These are phyloP conservation scores for Hypoxylon subgilvum DNA, from an alignment of 495 filamentous ascomycete species.

Conservation along the genomic window DNA sequence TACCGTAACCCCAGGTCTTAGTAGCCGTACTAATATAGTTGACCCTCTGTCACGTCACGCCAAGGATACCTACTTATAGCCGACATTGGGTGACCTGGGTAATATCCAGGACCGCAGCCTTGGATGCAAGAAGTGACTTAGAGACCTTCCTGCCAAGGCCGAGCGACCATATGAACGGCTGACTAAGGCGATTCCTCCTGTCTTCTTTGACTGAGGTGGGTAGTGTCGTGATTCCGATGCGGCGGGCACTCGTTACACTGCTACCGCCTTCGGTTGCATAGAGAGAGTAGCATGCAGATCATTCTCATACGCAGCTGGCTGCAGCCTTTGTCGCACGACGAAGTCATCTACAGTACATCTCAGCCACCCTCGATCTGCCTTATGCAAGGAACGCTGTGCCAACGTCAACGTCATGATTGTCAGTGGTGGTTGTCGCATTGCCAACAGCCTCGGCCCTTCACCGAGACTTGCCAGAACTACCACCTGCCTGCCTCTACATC, in stretches of 20 bases:
- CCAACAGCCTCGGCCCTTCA: slow-evolving; percentile 4
- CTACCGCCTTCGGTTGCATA: neutral
- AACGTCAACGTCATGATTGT: slow-evolving; percentile 17
- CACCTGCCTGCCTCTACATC: neutral
- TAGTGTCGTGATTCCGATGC: slow-evolving; percentile 13
- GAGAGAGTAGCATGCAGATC: slow-evolving; percentile 13
- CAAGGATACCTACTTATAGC: slow-evolving; percentile 6
- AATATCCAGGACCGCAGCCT: slow-evolving; percentile 2
- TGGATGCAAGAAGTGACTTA: slow-evolving; percentile 1
- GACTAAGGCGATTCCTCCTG: slow-evolving; percentile 3
- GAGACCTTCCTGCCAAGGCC: slow-evolving; percentile 7
- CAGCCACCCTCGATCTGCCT: slow-evolving; percentile 32
- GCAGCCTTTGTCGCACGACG: slow-evolving; percentile 2
- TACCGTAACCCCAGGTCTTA: slow-evolving; percentile 11
- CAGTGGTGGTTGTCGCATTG: slow-evolving; percentile 13
- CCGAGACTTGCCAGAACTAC: neutral
- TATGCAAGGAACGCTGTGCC: slow-evolving; percentile 23
- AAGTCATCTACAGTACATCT: slow-evolving; percentile 12
- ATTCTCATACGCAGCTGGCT: slow-evolving; percentile 8
- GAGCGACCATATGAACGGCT: neutral
- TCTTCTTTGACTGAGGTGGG: too few species aligned
- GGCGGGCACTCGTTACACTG: slow-evolving; percentile 24
- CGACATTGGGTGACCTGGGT: neutral
- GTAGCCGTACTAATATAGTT: slow-evolving; percentile 22
- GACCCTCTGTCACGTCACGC: slow-evolving; percentile 12